Base-by-base conservation (phyloP, 495 filamentous ascomycete genomes). In the Xylaria venustula region DNA sequence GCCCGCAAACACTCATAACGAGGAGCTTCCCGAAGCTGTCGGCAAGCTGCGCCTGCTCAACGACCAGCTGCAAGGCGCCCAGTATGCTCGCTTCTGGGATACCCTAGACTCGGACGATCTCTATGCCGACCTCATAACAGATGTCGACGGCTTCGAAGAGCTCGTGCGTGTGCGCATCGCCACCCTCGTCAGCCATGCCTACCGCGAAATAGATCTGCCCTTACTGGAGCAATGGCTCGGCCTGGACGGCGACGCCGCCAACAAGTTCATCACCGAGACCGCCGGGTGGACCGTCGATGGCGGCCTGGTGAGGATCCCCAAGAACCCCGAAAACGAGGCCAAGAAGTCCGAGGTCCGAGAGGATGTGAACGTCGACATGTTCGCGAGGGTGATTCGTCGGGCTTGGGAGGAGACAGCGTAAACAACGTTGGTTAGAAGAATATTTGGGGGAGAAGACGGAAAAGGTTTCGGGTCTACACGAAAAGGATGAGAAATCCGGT, bases 321-420 rank as follows among this genome's bases (percentile, higher is more conserved):
- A 88, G 71, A 99, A 98, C 75, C 89, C 94, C 75, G 95, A 99
- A 82, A 99, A 99, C 75, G 93, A 98, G 85, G 95, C 91, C 28
- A 93, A 94, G 83, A 93, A 93, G 68, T 91, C 91, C 42, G 90
- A 97, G 67, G 92, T 96, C 71, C 86, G 93, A 75, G 95, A 99
- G 82, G 91, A 92, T 63, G 95, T 99, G 48, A 90, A 90, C 79
- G 92, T 99, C 60, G 93, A 96, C 55, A 92, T 92, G 77, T 92
- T 92, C 71, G 75, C 83, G 36, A 79, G 88, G 54, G 87, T 97
- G 60, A 86, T 98, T 68, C 84, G 88, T 67, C 80, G 94, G 63
- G 88, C 90, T 19, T 98, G 93, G 79, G 94, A 98, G 81, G 92
- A 96, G 73, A 87, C 90, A 56, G 88, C 88, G 60, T 92, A 78